Evolutionary conservation across 345 rosid species (phyloP).

Genomic region (Streptanthus diversifolius): DNA sequence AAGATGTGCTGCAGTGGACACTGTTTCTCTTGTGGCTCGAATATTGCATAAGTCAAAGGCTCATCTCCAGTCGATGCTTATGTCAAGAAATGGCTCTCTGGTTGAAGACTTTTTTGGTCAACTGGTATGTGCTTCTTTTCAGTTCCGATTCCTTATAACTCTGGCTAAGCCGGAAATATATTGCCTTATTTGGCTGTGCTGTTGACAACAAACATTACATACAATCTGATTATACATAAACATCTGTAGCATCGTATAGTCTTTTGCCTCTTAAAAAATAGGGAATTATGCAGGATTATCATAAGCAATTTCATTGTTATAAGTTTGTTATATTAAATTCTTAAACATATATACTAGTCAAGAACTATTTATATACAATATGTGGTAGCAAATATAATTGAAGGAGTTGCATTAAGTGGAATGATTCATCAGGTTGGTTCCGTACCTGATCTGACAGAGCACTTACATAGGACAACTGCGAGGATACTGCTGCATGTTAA

Average conservation of each 20-base stretch:
- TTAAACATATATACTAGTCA: neutral
- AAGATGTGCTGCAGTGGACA: constrained; percentile 89
- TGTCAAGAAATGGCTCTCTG: constrained; percentile 64
- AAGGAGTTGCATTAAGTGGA: constrained; percentile 23
- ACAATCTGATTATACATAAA: neutral
- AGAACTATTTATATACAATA: constrained; percentile 3
- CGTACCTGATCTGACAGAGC: constrained; percentile 73
- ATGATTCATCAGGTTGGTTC: constrained; percentile 70
- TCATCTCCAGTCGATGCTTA: constrained; percentile 90
- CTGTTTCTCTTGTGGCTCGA: constrained; percentile 76
- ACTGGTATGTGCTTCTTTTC: constrained; percentile 50
- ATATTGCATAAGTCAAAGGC: constrained; percentile 80
- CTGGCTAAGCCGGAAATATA: neutral
- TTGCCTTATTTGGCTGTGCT: neutral
- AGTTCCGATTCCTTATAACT: neutral
- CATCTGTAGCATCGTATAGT: constrained; percentile 9
- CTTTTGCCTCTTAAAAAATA: neutral
- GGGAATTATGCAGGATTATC: neutral
- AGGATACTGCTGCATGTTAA: constrained; percentile 82
- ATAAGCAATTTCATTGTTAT: constrained; percentile 6
- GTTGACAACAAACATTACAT: neutral
- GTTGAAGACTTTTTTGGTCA: constrained; percentile 86
- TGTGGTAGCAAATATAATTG: constrained; percentile 17
- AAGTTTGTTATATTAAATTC: neutral
- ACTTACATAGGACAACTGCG: constrained; percentile 85